Conservation (phyloP, 2,329 filamentous ascomycete genomes). For the Pseudocercospora fijiensis region DNA sequence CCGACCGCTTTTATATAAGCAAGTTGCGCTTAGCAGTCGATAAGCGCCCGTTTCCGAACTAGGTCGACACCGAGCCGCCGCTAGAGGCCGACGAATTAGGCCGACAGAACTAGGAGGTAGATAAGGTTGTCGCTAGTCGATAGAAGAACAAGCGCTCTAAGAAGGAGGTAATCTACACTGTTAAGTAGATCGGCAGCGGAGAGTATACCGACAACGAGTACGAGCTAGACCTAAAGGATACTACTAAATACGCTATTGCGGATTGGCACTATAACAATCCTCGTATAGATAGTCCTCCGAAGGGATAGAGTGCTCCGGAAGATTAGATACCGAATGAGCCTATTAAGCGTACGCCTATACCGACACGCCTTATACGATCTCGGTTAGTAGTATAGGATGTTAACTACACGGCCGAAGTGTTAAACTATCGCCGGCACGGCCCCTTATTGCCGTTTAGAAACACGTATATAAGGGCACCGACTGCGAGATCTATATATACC, state of each 20-base stretch:
- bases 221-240: not conserved
- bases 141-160: not conserved
- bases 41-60: not conserved
- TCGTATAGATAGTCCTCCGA: not conserved
- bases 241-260: not conserved
- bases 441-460: too few relatives aligned
- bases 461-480: too few relatives aligned
- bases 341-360: too few relatives aligned
- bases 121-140: not conserved
- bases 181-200: not conserved
- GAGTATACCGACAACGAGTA: not conserved
- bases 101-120: not conserved
- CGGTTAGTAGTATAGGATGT: too few relatives aligned
- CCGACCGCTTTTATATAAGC: not conserved
- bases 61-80: not conserved
- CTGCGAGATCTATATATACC: too few relatives aligned
- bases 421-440: too few relatives aligned
- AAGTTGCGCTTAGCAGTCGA: not conserved
- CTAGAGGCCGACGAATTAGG: not conserved
- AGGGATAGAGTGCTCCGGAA: not conserved
- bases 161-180: not conserved
- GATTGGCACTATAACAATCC: not conserved
- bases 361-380: too few relatives aligned
- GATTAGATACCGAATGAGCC: not conserved
- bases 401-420: not conserved